phyloP scores from a whole-genome alignment of 306 rosid species.

The Cicer chorassanicum region DNA sequence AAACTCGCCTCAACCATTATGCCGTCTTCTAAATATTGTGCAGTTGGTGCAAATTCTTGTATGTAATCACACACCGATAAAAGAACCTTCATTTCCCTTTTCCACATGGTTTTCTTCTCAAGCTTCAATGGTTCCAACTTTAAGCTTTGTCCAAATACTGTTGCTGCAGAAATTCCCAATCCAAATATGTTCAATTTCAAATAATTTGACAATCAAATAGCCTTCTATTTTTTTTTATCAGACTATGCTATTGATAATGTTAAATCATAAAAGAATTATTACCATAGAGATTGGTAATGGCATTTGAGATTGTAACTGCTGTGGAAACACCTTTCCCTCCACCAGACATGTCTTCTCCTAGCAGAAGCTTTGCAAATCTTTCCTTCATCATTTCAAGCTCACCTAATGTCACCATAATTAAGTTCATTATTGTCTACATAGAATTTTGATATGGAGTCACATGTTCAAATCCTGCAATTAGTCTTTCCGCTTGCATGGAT shows the following conservation, averaged over 20 bases:
- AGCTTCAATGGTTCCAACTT: slow-evolving; percentile 83
- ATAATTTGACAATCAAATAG: background rate
- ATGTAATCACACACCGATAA: slow-evolving; percentile 92
- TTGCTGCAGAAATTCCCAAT: slow-evolving; percentile 59
- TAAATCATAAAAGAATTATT: slow-evolving; percentile 28
- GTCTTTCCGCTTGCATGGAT: background rate
- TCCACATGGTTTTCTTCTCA: slow-evolving; percentile 95
- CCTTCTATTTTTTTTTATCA: background rate
- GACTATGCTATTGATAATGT: background rate
- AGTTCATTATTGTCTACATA: background rate
- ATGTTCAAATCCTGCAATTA: background rate
- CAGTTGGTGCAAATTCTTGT: slow-evolving; percentile 77
- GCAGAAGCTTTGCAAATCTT: slow-evolving; percentile 86
- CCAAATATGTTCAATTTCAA: slow-evolving; percentile 18
- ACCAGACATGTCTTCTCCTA: slow-evolving; percentile 99
- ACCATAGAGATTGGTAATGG: slow-evolving; percentile 99
- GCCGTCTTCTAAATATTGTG: slow-evolving; percentile 74
- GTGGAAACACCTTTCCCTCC: slow-evolving; percentile 95
- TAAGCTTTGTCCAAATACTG: slow-evolving; percentile 87
- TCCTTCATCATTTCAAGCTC: slow-evolving; percentile 87
- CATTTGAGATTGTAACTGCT: slow-evolving; percentile 89
- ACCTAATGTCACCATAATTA: slow-evolving; percentile 39
- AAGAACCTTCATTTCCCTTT: slow-evolving; percentile 91
- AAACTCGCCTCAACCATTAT: slow-evolving; percentile 71
- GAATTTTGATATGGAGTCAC: background rate